Base-by-base conservation (phyloP, 495 filamentous ascomycete genomes). In the Podospora didyma region DNA sequence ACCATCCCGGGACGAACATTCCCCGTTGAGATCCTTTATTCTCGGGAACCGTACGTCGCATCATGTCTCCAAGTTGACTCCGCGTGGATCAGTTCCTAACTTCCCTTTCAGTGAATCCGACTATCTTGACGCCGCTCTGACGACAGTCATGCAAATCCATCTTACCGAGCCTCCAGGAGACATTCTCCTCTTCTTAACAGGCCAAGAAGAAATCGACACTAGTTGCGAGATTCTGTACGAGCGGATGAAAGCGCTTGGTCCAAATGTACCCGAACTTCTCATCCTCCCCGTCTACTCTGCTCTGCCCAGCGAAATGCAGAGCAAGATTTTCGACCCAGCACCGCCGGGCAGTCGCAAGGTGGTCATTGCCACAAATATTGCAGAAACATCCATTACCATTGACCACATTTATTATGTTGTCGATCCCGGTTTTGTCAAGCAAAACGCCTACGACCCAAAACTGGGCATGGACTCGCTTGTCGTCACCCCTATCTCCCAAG, bases 121-220 rank as follows among this genome's bases (percentile, higher is more conserved):
- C 69, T 99, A 99, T 66, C 80, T 99, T 17, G 93, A 97, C 69
- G 88, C 92, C n/a, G 91, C 95, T 1, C 76, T 99, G 16, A 87
- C 90, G 42, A 97, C 95, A 0, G 92, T 97, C 28, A 96, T 99
- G 92, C 91, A 97, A 62, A 96, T 99, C 57, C 94, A 99, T 72
- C 77, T 99, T 26, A 90, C 85, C 16, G 95, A 99, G 61, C 88
- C 90, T 0, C 77, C 81, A 20, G 94, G 94, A 66, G 95, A 97
- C 69, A 97, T 99, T 54, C 76, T 99, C 14, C 74, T 99, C 16
- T 99, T 99, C 75, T 78, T 99, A 62, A 99, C 94, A 0, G 94
- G 94, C 12, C 91, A 96, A 67, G 94, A 97, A 74, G 94, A 99
- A 76, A 99, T 99, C 61, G 95, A 99, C 62, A 96, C 92, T 0